Percentiles rank a stretch among this genome's conserved stretches.
These are phyloP conservation scores for Gaertneriomyces semiglobifer DNA, from an alignment of 192 early-diverging fungal species.

Conservation along the genomic window DNA sequence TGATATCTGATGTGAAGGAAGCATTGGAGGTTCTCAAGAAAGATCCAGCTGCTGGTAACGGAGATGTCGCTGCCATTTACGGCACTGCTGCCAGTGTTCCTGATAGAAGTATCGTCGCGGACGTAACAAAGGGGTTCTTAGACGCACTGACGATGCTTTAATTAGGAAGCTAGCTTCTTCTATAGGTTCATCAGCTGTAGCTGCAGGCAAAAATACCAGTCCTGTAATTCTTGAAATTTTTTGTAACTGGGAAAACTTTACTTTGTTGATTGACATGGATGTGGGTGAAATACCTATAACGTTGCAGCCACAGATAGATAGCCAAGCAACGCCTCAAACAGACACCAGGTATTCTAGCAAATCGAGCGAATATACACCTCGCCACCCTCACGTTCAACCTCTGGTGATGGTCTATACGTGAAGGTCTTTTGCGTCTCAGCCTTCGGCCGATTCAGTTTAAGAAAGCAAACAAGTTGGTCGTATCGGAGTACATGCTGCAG, in stretches of 20 bases:
- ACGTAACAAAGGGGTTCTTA: slow-evolving; percentile 83
- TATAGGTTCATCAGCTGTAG: not conserved
- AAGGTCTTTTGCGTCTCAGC: too few species aligned
- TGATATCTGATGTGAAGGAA: slow-evolving; percentile 75
- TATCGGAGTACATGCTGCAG: too few species aligned
- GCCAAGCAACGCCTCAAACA: too few species aligned
- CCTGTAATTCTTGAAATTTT: not conserved
- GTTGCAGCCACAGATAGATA: too few species aligned
- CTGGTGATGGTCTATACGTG: too few species aligned
- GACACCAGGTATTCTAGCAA: too few species aligned
- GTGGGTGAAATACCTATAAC: too few species aligned
- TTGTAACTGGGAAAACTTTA: not conserved
- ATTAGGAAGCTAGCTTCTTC: not conserved
- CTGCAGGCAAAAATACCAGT: not conserved
- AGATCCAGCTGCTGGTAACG: slow-evolving; percentile 64
- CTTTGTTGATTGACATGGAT: too few species aligned
- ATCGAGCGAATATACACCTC: too few species aligned
- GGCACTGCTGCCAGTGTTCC: slow-evolving; percentile 88
- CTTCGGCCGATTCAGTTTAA: too few species aligned
- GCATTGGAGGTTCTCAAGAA: slow-evolving; percentile 65
- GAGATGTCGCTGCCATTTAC: slow-evolving; percentile 84
- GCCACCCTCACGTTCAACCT: too few species aligned
- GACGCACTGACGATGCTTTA: slow-evolving; percentile 66
- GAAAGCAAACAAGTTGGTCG: too few species aligned
- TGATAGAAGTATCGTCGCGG: slow-evolving; percentile 77